Base-by-base conservation (phyloP, 139 green algal genomes). In the Haematococcus sp. region DNA sequence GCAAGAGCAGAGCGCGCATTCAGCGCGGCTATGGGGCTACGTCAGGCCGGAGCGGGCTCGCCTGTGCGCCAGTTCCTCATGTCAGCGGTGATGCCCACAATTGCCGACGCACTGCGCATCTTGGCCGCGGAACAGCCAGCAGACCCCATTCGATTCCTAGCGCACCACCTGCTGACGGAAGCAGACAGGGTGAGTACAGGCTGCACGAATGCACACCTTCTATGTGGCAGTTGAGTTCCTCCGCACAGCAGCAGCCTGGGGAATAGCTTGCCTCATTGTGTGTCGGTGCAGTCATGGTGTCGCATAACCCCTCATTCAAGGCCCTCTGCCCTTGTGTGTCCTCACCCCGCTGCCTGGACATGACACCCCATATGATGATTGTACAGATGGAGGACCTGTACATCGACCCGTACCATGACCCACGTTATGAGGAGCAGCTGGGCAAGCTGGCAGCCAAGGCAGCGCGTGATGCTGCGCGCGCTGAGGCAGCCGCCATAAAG, bases 331-430 rank as follows among this genome's bases (percentile, higher is more conserved):
- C 40, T 49, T 49, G 40, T 49, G 40, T 49, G 40, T 49, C n/a
- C 58, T 40, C n/a, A 65, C 58, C n/a, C n/a, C n/a, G n/a, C n/a
- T n/a, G n/a, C n/a, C n/a, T n/a, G n/a, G n/a, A n/a, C n/a, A n/a
- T n/a, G n/a, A n/a, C n/a, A n/a, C n/a, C n/a, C n/a, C n/a, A n/a
- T 34, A 22, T 22, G 23, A 35, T 30, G 58, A 4, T 28, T 65
- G 58, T 65, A 34, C 70, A 76, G 70, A 3, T 77, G 27, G 59
- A 77, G 43, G 43, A 23, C 27, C 23, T 30, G n/a, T 77, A 77
- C 30, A 34, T 77, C 4, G 71, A 77, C 59, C 71, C 71, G 16
- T 77, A 77, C 60, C 63, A 4, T 16, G 59, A 77, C 43, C 71
- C 71, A 15, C 31, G 17, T 2, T 77, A 77, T 43, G 71, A 77